Evolutionary conservation across 2,329 filamentous ascomycete genomes (phyloP), one percentile per base, ranked within the genome.

Genomic region (Pseudogymnoascus sp.): DNA sequence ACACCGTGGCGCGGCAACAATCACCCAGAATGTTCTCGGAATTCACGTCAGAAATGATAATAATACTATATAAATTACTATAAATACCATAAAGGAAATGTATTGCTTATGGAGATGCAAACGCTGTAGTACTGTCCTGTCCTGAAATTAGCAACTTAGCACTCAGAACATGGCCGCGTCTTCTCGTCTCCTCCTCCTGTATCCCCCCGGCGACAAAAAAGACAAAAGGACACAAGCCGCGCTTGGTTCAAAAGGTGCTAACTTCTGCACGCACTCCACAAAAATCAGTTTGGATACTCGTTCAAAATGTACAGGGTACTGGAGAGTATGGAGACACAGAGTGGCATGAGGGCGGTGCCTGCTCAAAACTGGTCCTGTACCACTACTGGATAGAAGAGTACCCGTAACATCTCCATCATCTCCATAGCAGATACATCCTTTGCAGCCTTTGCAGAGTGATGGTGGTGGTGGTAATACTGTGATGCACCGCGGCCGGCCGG

Each of bases 401-500:
- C 50, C n/a, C 31, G 31, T 34, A 34, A 34, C 31, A 34, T 34
- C 10, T 11, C 25, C 25, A 25, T 28, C 46, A 53, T 53, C 46
- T 31, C 50, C 50, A 56, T 56, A 56, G n/a, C 50, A 56, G 50
- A 56, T 56, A 34, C 50, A 34, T 56, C 50, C 28, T 56, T 34
- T 56, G 28, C 50, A 56, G 50, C 16, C 28, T 56, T 56, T 56
- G 50, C n/a, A 31, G 25, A 34, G 28, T 34, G 31, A 34, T 34
- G 31, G 10, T n/a, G 28, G 50, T 34, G 50, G 50, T 34, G 50
- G 50, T 56, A 56, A 56, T 56, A 34, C 50, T 18, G 28, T 21
- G 50, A 56, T 56, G 50, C 50, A 56, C 50, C 50, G 50, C 50
- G 28, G 50, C 50, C 50, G 50, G 50, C 28, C 50, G 50, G 50